Evolutionary conservation across 352 stramenopile species (phyloP), one percentile per base, ranked within the genome.

Genomic region (Globisporangium spinosum): DNA sequence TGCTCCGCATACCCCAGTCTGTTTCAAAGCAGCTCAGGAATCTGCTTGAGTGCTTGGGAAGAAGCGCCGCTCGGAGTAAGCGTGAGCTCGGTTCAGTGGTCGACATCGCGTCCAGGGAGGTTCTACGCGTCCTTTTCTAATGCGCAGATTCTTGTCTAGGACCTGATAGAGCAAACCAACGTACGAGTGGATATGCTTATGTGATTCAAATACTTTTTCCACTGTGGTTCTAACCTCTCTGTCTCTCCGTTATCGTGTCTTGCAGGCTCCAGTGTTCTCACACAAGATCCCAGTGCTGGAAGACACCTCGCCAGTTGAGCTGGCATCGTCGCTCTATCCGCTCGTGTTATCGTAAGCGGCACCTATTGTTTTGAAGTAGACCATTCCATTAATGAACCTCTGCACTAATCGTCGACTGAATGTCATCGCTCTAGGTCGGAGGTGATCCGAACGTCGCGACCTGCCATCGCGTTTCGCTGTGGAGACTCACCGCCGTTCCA

Each of bases 91-190:
- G 34, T 89, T 15, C 63, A 75, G 23, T 92, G 83, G 83, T 92
- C 83, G 0, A 70, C 74, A 20, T 82, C 75, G 1, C 80, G 80
- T 15, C 71, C 79, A 43, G 74, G 68, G 0, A 78, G 89, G 4
- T 89, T 92, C 62, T 87, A 82, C 47, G 80, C 77, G 1, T 77
- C 77, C 0, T 92, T 79, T 43, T 82, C 76, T 12, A 76, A 87
- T 57, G 75, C 68, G 4, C 72, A 58, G 9, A 60, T 91, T 22
- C 69, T 82, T 1, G 70, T 83, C 7, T 92, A 80, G 82, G 83
- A 92, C 34, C 57, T 90, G 5, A 61, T 78, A n/a, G 70, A 77
- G 12, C 73, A 72, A n/a, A 75, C 70, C 32, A 78, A 74, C 57
- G 78, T 87, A 72, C 53, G 72, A 56, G 15, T 12, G 58, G 22